Percentiles rank a stretch among this genome's conserved stretches.
phyloP scores from a whole-genome alignment of 2,329 filamentous ascomycete species.

The Aspergillus aculeatus region DNA sequence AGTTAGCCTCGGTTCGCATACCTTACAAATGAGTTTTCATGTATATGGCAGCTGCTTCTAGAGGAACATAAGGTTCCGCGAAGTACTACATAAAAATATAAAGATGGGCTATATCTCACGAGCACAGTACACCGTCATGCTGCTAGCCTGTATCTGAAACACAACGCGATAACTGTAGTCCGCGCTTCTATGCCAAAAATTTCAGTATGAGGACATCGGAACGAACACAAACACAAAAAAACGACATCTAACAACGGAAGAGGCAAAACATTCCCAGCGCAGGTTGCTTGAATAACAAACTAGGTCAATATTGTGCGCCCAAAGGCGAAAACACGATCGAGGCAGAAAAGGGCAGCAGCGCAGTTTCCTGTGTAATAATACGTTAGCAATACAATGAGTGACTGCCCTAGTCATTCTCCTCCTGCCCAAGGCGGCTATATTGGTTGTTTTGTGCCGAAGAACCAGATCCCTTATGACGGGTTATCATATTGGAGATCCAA shows the following conservation, averaged over 20 bases:
- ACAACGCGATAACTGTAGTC: background rate
- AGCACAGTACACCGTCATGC: background rate
- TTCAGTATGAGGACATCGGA: background rate
- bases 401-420: conserved; percentile 30
- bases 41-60: background rate
- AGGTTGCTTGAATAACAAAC: conserved; percentile 6
- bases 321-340: background rate
- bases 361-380: background rate
- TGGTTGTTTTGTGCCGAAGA: conserved; percentile 43
- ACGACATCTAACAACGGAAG: background rate
- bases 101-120: too few relatives aligned
- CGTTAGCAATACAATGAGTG: background rate
- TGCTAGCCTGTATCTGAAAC: background rate
- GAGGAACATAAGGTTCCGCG: too few relatives aligned
- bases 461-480: conserved; percentile 44
- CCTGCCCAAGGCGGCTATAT: conserved; percentile 49
- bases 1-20: background rate
- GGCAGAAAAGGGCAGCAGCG: background rate
- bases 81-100: too few relatives aligned
- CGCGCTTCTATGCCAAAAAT: background rate
- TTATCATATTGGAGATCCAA: conserved; percentile 69
- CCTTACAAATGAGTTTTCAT: background rate
- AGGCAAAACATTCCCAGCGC: conserved; percentile 7
- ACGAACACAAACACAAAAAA: background rate
- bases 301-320: background rate